phyloP scores from a whole-genome alignment of 441 rosid species.

The Jatropha podagrica region DNA sequence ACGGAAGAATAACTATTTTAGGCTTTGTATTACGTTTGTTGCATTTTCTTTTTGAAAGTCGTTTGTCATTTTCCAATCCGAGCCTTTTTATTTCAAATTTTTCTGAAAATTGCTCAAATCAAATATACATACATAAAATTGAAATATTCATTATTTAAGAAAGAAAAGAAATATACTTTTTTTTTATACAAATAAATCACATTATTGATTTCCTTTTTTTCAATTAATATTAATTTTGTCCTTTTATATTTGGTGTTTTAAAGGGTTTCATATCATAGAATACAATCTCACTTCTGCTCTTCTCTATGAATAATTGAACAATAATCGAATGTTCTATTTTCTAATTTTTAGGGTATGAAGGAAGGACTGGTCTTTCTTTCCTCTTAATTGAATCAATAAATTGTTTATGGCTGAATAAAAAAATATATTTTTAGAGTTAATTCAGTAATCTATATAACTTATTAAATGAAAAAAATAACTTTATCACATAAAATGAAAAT shows the following conservation, averaged over 20 bases:
- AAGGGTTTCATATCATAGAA: background rate
- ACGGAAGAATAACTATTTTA: background rate
- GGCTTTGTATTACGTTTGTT: background rate
- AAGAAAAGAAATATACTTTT: background rate
- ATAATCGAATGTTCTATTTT: background rate
- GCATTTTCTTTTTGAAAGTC: slow-evolving; percentile 30
- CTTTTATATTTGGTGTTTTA: background rate
- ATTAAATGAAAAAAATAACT: too few species aligned
- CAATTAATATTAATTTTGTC: slow-evolving; percentile 20
- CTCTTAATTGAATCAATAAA: too few species aligned
- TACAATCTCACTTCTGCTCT: background rate
- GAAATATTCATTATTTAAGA: background rate
- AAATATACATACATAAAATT: background rate
- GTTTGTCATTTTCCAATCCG: slow-evolving; percentile 21
- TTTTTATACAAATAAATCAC: background rate
- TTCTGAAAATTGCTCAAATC: background rate
- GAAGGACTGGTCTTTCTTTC: background rate
- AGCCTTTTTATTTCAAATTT: background rate
- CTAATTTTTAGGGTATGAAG: background rate
- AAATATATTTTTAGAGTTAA: too few species aligned
- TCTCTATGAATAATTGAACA: slow-evolving; percentile 25
- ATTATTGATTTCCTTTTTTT: background rate
- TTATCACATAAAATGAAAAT: too few species aligned
- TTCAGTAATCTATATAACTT: too few species aligned
- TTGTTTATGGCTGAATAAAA: too few species aligned